Percentiles rank a stretch among this genome's conserved stretches.
Evolutionary conservation across 2,329 filamentous ascomycete genomes (phyloP).

Genomic region (Fusarium mundagurra): DNA sequence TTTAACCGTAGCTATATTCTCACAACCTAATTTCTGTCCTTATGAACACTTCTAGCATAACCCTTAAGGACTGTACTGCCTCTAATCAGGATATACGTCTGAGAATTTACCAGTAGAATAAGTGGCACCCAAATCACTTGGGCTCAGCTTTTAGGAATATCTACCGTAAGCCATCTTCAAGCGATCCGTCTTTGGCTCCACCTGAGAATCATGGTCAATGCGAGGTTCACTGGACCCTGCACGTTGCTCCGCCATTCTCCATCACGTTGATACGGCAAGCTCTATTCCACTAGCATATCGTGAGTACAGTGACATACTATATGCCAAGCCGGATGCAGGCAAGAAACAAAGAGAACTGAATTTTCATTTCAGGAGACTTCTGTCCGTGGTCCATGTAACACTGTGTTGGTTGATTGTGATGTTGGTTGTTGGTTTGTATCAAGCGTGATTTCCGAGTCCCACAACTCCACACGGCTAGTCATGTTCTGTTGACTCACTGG

Average conservation of each 20-base stretch:
- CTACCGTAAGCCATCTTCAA: rapidly evolving
- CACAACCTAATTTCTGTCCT: rapidly evolving
- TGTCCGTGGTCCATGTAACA: background rate
- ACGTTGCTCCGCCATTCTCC: background rate
- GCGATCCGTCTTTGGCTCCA: background rate
- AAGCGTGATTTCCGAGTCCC: background rate
- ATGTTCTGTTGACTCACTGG: background rate
- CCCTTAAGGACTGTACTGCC: rapidly evolving
- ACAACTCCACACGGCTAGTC: background rate
- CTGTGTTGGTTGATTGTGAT: background rate
- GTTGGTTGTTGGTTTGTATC: background rate
- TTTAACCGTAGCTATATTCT: no score
- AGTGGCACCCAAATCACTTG: background rate
- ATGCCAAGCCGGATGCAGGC: background rate
- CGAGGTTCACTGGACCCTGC: background rate
- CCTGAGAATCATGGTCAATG: rapidly evolving
- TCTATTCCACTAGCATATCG: background rate
- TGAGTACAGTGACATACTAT: background rate
- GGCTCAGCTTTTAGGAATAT: background rate
- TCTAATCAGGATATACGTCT: background rate
- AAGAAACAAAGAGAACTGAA: background rate
- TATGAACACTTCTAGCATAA: background rate
- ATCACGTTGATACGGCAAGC: background rate
- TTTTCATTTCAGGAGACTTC: background rate
- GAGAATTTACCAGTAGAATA: background rate